Conservation (phyloP, 805 yeast species). For the Candida morakotiae region DNA sequence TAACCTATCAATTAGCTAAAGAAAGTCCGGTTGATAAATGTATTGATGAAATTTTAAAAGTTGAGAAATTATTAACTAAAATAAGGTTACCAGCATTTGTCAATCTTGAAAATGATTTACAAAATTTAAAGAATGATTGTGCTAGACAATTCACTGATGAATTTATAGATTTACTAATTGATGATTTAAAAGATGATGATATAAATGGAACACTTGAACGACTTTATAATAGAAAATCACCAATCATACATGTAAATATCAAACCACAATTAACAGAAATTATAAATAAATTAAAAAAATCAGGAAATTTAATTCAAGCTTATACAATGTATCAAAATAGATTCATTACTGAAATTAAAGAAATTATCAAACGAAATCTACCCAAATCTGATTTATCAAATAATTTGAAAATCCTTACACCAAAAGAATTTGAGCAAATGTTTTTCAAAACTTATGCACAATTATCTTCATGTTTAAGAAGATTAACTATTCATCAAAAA, state of each 20-base stretch:
- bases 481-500: conserved; percentile 77
- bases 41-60: conserved; percentile 52
- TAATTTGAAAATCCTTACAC: conserved; percentile 59
- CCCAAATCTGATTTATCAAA: conserved; percentile 42
- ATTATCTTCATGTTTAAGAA: conserved; percentile 66
- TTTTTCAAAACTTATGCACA: conserved; percentile 55
- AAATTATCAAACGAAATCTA: conserved; percentile 59
- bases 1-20: conserved; percentile 31
- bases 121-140: conserved; percentile 55
- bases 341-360: conserved; percentile 67
- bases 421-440: conserved; percentile 74
- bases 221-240: conserved; percentile 28
- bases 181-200: conserved; percentile 60
- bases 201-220: conserved; percentile 52
- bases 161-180: conserved; percentile 51
- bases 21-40: conserved; percentile 43
- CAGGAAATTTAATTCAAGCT: conserved; percentile 60
- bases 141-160: conserved; percentile 63
- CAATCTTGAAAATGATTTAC: conserved; percentile 49
- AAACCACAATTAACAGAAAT: conserved; percentile 39
- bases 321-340: conserved; percentile 62
- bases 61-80: conserved; percentile 49
- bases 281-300: conserved; percentile 54
- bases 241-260: conserved; percentile 16
- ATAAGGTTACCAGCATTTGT: conserved; percentile 45